Evolutionary conservation across 495 filamentous ascomycete genomes (phyloP).

Genomic region (Massariosphaeria phaeospora): DNA sequence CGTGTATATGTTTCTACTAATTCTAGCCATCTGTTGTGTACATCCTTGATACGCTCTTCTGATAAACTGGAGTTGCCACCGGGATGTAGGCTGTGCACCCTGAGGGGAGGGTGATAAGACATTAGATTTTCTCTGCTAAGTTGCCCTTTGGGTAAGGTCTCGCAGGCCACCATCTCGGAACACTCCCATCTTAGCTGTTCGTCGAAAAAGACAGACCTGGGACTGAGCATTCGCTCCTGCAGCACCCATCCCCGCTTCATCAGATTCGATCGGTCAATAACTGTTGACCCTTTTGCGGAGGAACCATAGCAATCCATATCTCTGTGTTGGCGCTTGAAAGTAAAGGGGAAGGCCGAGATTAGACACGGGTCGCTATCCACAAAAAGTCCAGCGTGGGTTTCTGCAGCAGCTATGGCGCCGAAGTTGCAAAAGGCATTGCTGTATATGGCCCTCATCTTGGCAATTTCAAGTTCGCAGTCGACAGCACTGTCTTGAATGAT

Average conservation of each 20-base stretch:
- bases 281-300: neutral
- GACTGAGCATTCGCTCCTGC: slow-evolving; percentile 12
- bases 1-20: neutral
- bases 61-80: neutral
- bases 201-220: slow-evolving; percentile 11
- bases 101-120: neutral
- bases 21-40: neutral
- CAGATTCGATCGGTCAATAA: neutral
- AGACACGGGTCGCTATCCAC: neutral
- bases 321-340: neutral
- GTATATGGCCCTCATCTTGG: slow-evolving; percentile 44
- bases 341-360: neutral
- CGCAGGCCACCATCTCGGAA: neutral
- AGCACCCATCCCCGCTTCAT: slow-evolving; percentile 15
- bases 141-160: slow-evolving; percentile 3
- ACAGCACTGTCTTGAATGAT: slow-evolving; percentile 44
- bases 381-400: neutral
- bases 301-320: neutral
- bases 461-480: slow-evolving; percentile 44
- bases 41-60: neutral
- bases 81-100: neutral
- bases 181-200: slow-evolving; percentile 6
- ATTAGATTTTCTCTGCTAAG: neutral
- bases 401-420: slow-evolving; percentile 24
- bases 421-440: slow-evolving; percentile 39